Evolutionary conservation across 106 monocot genomes (phyloP), one percentile per base, ranked within the genome.

Genomic region (Allium sativum): DNA sequence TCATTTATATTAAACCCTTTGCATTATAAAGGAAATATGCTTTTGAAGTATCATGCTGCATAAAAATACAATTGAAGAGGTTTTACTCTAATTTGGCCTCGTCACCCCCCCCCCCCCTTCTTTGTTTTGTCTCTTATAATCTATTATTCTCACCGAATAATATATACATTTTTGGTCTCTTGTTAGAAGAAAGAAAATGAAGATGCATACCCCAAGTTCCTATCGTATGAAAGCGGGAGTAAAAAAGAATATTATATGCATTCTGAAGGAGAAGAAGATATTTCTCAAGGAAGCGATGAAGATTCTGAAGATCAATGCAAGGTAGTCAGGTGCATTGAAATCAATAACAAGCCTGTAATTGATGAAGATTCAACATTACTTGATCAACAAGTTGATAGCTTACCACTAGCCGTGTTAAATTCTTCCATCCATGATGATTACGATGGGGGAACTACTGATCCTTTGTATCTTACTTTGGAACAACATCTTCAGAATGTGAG

Each of bases 271-370:
- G 67, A 68, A 44, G 69, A 74, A 12, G 61, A 68, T 21, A 31
- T 21, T 44, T 48, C 62, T 67, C 58, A 60, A 56, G 73, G 65
- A 40, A 56, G 52, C 44, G 31, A 31, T 68, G 79, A 78, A 76
- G 81, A 86, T 50, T 72, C 65, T 19, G 87, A 96, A 55, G 90
- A 88, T 45, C 42, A 61, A 44, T 91, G 96, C 76, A 92, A 88
- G 70, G 98, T 85, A 71, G 98, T 99, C 52, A 68, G 65, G 41
- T 98, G 96, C 58, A 85, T 99, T 57, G 98, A 99, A 70, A 70
- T 79, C 55, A 79, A 81, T 74, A 75, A 31, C 31, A 31, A 70
- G 44, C 44, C 78, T 58, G 40, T 53, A 42, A 31, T 31, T 31
- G 31, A 31, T 31, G 31, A 31, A 31, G 31, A 31, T 31, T 1